Conservation (phyloP, 108 stramenopile genomes). For the Seminavis robusta region DNA sequence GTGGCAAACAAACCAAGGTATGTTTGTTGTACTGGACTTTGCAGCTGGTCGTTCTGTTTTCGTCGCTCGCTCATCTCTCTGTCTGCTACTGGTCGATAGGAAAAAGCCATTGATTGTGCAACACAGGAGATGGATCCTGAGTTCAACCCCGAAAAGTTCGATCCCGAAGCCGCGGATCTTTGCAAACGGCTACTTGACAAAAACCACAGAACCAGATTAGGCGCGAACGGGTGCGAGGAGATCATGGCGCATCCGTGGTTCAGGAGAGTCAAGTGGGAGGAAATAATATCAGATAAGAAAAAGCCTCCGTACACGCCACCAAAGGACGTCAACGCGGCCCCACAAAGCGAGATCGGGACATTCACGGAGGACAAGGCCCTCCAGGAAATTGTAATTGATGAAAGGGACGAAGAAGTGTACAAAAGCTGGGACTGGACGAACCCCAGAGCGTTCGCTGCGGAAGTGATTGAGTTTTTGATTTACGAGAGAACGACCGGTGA, state of each 20-base stretch:
- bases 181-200: constrained; percentile 78
- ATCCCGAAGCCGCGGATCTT: constrained; percentile 72
- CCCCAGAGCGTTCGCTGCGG: constrained; percentile 67
- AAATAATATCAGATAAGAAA: constrained; percentile 63
- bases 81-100: constrained; percentile 21
- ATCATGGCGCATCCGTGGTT: constrained; percentile 95
- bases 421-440: constrained; percentile 86
- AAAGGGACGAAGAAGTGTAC: constrained; percentile 69
- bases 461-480: constrained; percentile 86
- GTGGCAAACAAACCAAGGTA: constrained; percentile 77
- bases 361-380: constrained; percentile 76
- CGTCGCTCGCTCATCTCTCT: not conserved
- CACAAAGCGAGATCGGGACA: constrained; percentile 83
- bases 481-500: constrained; percentile 80
- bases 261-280: constrained; percentile 77
- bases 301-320: constrained; percentile 84
- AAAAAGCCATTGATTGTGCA: constrained; percentile 83
- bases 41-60: too few relatives aligned
- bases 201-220: constrained; percentile 76
- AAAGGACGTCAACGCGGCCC: constrained; percentile 92
- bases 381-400: constrained; percentile 60
- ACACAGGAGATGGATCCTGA: constrained; percentile 89
- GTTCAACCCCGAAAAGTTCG: constrained; percentile 62
- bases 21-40: constrained; percentile 5
- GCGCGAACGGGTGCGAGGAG: constrained; percentile 78